Percentiles rank a stretch among this genome's conserved stretches.
Evolutionary conservation across 768 basidiomycete genomes (phyloP).

Genomic region (Chalciporus chontae): DNA sequence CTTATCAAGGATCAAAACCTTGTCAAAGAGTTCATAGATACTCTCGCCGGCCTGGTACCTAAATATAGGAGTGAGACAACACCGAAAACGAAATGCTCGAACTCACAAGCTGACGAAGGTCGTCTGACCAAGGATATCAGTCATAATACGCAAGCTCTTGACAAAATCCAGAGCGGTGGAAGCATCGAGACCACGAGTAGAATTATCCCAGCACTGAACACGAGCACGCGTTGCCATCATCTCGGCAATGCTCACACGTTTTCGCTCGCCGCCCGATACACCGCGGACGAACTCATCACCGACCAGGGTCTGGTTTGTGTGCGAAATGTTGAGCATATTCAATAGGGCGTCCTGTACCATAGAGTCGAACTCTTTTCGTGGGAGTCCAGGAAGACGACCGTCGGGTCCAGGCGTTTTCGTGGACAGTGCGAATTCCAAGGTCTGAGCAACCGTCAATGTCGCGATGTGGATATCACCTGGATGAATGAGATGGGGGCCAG

Average conservation of each 20-base stretch:
- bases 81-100: not conserved
- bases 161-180: slow-evolving; percentile 87
- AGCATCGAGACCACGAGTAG: slow-evolving; percentile 77
- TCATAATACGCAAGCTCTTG: slow-evolving; percentile 74
- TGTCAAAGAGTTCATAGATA: slow-evolving; percentile 79
- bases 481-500: not conserved
- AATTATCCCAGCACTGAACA: slow-evolving; percentile 82
- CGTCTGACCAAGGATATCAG: slow-evolving; percentile 77
- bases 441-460: slow-evolving; percentile 77
- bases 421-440: slow-evolving; percentile 66
- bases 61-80: slow-evolving; percentile 1
- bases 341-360: slow-evolving; percentile 61
- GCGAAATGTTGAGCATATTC: slow-evolving; percentile 78
- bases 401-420: slow-evolving; percentile 74
- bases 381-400: slow-evolving; percentile 65
- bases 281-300: slow-evolving; percentile 86
- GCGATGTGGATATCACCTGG: slow-evolving; percentile 79
- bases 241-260: slow-evolving; percentile 80
- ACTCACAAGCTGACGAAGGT: slow-evolving; percentile 74
- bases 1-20: slow-evolving; percentile 78
- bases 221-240: slow-evolving; percentile 82
- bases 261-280: slow-evolving; percentile 77
- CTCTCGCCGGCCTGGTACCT: slow-evolving; percentile 81
- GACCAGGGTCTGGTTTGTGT: slow-evolving; percentile 74
- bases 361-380: slow-evolving; percentile 53